phyloP scores from a whole-genome alignment of 345 rosid species.

The Brassica cretica region DNA sequence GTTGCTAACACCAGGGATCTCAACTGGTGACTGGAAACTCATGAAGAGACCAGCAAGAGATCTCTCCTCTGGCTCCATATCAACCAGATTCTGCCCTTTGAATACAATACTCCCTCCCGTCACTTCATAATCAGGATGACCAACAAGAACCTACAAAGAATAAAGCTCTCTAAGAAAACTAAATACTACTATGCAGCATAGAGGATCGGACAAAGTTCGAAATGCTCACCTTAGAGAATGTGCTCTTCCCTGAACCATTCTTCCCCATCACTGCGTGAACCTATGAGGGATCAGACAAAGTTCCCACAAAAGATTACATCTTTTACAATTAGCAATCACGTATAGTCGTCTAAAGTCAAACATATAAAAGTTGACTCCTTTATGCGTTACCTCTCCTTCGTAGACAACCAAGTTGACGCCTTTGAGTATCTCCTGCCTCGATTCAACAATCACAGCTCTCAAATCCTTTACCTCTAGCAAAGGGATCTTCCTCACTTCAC shows the following conservation, averaged over 20 bases:
- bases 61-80: slow-evolving; percentile 92
- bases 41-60: slow-evolving; percentile 96
- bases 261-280: slow-evolving; percentile 96
- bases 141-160: slow-evolving; percentile 76
- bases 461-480: slow-evolving; percentile 79
- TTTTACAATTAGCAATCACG: background rate
- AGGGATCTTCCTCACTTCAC: slow-evolving; percentile 45
- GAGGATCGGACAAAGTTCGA: background rate
- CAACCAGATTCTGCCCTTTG: slow-evolving; percentile 77
- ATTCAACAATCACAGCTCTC: slow-evolving; percentile 74
- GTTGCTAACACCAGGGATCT: slow-evolving; percentile 93
- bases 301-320: slow-evolving; percentile 10
- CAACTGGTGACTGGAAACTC: slow-evolving; percentile 92
- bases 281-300: slow-evolving; percentile 37
- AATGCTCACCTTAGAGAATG: slow-evolving; percentile 71
- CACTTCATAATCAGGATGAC: slow-evolving; percentile 94
- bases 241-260: slow-evolving; percentile 98
- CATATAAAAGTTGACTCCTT: background rate
- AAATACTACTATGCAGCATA: background rate
- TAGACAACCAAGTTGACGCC: slow-evolving; percentile 71
- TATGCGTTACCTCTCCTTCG: slow-evolving; percentile 81
- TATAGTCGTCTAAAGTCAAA: background rate
- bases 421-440: slow-evolving; percentile 82
- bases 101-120: slow-evolving; percentile 82
- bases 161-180: slow-evolving; percentile 17